Evolutionary conservation across 176 grass and related monocot genomes (phyloP), one percentile per base, ranked within the genome.

Genomic region (Carex littledalei): DNA sequence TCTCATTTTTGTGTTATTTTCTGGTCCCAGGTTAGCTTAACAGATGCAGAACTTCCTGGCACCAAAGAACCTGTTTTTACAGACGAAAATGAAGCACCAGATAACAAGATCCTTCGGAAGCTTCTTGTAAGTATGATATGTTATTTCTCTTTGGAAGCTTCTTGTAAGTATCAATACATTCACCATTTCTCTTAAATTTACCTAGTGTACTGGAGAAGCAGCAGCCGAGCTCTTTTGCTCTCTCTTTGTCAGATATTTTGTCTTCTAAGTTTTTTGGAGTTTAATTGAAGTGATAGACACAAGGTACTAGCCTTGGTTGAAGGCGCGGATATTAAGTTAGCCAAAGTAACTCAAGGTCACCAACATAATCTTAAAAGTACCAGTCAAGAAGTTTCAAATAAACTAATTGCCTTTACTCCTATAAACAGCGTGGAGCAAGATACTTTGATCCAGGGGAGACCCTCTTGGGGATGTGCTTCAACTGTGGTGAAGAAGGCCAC

Each of bases 401-500:
- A 72, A 7, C 81, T 35, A 45, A 71, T 26, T 78, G 81, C 3
- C 17, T 52, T 81, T 79, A 18, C 81, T 52, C 67, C 81, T 55
- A 79, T 91, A 83, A 61, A 85, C 84, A 99, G 97, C 97, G 97
- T 43, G 89, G 89, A 49, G 87, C 91, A 68, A 92, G 97, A 84
- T 99, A 99, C 72, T 96, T 96, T 47, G 93, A 94, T 92, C 90
- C 93, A 10, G 87, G 86, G 17, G 93, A 96, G 84, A 87, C 75
- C 63, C 85, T 84, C 55, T 67, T 88, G 81, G 90, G 82, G 35
- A 89, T 93, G 69, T 99, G 97, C 81, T 99, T 89, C 87, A 94
- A 99, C 75, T 99, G 97, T 76, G 89, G 90, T 0, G 91, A 99
- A 84, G 93, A 96, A 86, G 97, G 97, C 8, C 97, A 99, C 85